phyloP scores from a whole-genome alignment of 768 basidiomycete genomes.

The Sutorius australiensis region DNA sequence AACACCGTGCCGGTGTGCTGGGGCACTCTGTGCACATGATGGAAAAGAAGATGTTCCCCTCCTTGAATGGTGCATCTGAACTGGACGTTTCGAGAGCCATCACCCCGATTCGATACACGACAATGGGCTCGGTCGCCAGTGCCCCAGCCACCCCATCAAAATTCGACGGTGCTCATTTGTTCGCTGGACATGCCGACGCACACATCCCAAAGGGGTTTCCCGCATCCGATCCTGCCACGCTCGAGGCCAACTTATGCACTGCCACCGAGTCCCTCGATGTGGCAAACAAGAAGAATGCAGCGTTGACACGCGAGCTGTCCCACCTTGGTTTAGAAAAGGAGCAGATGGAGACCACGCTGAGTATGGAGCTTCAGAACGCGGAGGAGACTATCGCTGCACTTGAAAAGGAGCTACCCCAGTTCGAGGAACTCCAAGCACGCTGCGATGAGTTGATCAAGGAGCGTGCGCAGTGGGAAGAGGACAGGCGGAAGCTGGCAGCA shows the following conservation, averaged over 20 bases:
- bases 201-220: constrained; percentile 47
- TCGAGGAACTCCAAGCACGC: constrained; percentile 47
- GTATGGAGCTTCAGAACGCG: constrained; percentile 61
- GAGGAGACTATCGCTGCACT: constrained; percentile 61
- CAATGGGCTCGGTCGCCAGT: constrained; percentile 48
- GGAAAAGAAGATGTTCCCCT: constrained; percentile 49
- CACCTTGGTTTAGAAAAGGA: constrained; percentile 64
- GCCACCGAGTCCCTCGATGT: constrained; percentile 55
- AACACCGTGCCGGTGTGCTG: constrained; percentile 82
- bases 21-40: constrained; percentile 64
- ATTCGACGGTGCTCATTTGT: constrained; percentile 82
- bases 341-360: constrained; percentile 60
- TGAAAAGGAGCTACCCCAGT: constrained; percentile 50
- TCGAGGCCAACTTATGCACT: constrained; percentile 65
- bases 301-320: constrained; percentile 59
- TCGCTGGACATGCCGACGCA: constrained; percentile 75
- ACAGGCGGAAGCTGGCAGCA: constrained; percentile 38
- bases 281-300: constrained; percentile 58
- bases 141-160: constrained; percentile 45
- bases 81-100: constrained; percentile 47
- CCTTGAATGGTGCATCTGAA: constrained; percentile 31
- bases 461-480: constrained; percentile 48
- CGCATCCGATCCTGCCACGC: constrained; percentile 41
- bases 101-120: constrained; percentile 48
- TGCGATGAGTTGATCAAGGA: constrained; percentile 48